Conservation (phyloP, 345 rosid genomes). For the Eutrema japonicum region DNA sequence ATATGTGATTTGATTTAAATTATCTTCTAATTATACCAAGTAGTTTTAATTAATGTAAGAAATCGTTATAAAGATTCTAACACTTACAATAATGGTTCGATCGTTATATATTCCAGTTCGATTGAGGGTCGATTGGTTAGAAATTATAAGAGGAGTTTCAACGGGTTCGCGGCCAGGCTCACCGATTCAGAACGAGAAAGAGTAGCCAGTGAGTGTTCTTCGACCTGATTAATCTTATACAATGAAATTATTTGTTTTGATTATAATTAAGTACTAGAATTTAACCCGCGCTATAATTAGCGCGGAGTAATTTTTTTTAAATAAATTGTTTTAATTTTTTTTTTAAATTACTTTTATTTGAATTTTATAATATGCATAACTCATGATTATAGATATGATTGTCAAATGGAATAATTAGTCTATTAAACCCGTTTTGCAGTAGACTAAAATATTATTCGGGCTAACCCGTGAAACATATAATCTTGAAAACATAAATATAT, state of each 20-base stretch:
- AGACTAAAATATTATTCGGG: too few relatives aligned
- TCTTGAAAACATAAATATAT: too few relatives aligned
- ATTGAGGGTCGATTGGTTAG: conserved; percentile 37
- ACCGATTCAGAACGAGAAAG: conserved; percentile 46
- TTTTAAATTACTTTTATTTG: too few relatives aligned
- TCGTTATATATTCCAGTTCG: conserved; percentile 26
- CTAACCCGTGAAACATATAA: too few relatives aligned
- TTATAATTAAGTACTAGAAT: neutral
- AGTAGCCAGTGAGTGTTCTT: conserved; percentile 46
- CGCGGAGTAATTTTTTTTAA: too few relatives aligned
- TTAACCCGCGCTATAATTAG: too few relatives aligned
- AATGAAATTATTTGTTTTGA: neutral
- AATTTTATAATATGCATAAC: too few relatives aligned
- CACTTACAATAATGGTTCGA: neutral
- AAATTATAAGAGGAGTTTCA: conserved; percentile 57
- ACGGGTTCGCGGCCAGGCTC: conserved; percentile 57
- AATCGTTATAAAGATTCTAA: neutral
- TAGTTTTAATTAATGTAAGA: neutral
- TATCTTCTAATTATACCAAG: neutral
- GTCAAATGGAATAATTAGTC: too few relatives aligned
- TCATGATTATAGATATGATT: too few relatives aligned
- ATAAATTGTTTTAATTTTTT: too few relatives aligned
- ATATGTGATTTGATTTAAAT: neutral
- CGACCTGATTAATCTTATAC: neutral
- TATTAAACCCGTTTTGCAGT: too few relatives aligned